Base-by-base conservation (phyloP, 192 early-diverging fungal species). In the Podila horticola region DNA sequence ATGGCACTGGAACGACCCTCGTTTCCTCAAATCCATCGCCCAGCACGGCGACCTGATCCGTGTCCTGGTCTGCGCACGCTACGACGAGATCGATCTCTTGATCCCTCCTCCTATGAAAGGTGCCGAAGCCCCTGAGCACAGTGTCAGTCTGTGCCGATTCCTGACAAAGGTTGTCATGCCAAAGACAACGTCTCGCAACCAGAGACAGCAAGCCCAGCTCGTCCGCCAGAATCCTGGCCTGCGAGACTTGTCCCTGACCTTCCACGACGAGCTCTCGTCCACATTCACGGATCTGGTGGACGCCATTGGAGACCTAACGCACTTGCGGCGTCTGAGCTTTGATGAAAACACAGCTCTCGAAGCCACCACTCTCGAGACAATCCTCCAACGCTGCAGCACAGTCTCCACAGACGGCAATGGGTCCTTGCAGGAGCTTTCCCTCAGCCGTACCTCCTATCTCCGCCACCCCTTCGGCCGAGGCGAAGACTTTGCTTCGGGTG, bases 401-500 rank as follows among this genome's bases (percentile, higher is more conserved):
- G 28, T 82, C 58, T 69, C 71, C 38, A 9, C 52, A 2, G 52
- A 55, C 24, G 52, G 52, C 24, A 55, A 26, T 22, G 52, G n/a
- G 5, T 24, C 52, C 17, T 33, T 83, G 1, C 66, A 73, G 1
- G 74, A 83, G 45, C 69, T 83, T 20, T 66, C 74, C 0, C 31
- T 75, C 3, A 61, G 66, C 17, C 24, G 41, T 3, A 67, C 58
- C 6, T 38, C 58, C 64, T 69, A 60, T 45, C 10, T 70, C 63
- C 64, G 65, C 5, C 67, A 76, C 33, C 68, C 74, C 10, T 76
- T 76, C 20, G 58, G 63, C 13, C 57, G 62, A 41, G 74, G 62
- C 17, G 63, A 70, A 28, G 67, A 70, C 10, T 76, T 76, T 61
- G 74, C 74, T 11, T 69, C 74, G 4, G 72, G 72, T 1, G 20